These are phyloP conservation scores for Monosporascus sp. DNA, from an alignment of 2,329 filamentous ascomycete genomes.

Conservation along the genomic window DNA sequence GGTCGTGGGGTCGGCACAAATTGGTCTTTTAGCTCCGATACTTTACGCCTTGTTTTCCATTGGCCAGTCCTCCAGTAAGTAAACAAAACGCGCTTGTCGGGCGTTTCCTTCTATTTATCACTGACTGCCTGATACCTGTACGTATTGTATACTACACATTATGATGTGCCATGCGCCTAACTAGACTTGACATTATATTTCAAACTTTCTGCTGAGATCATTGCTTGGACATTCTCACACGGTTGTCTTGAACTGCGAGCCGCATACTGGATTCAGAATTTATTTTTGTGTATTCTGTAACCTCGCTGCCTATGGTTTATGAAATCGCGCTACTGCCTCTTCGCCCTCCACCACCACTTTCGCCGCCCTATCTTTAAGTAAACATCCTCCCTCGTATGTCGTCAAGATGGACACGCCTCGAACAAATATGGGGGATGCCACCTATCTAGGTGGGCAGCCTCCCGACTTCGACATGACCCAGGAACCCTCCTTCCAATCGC, in stretches of 20 bases:
- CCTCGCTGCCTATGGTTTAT: conserved; percentile 8
- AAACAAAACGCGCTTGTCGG: conserved; percentile 33
- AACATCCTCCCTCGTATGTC: conserved; percentile 4
- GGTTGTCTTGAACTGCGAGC: not conserved
- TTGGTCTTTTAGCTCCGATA: too few relatives aligned
- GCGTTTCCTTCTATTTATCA: conserved; percentile 7
- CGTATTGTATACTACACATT: not conserved
- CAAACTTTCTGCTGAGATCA: too few relatives aligned
- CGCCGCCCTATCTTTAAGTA: not conserved
- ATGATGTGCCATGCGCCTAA: not conserved
- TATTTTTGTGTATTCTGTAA: not conserved
- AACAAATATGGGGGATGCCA: conserved; percentile 78
- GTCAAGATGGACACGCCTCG: conserved; percentile 69
- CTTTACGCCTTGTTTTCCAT: conserved; percentile 2
- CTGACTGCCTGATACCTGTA: not conserved
- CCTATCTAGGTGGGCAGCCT: conserved; percentile 61
- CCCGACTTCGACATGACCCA: conserved; percentile 79
- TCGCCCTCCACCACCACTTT: conserved; percentile 4
- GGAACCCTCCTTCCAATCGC: conserved; percentile 81
- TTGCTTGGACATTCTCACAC: not conserved
- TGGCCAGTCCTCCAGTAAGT: conserved; percentile 26
- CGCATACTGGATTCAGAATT: not conserved
- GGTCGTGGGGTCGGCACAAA: too few relatives aligned
- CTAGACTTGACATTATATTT: not conserved
- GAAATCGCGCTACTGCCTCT: conserved; percentile 2